Evolutionary conservation across 2,329 filamentous ascomycete species (phyloP), one percentile per base, ranked within the genome.

Genomic region (Bipolaris oryzae): DNA sequence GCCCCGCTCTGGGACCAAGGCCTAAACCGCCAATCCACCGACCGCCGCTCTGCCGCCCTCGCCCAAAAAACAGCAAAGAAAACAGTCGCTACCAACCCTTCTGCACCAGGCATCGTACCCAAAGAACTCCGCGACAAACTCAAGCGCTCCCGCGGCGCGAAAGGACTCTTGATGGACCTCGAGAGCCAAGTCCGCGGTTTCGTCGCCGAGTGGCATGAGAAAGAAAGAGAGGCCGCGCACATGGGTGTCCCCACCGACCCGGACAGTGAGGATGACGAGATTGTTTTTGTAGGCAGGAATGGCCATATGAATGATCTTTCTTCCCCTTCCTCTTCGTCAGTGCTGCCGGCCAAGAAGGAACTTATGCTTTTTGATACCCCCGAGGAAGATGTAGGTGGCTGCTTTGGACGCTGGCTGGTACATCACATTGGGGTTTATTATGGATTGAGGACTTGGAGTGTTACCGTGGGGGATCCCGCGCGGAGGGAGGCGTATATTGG

Each of bases 351-450:
- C 49, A 84, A 85, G 63, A 79, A 81, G 48, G 85, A 89, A 72
- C 87, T 87, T 63, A 81, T 96, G 79, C 84, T 98, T 7, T 92
- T 96, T 74, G 91, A 97, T 75, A 89, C 87, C 43, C 80, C 89
- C 33, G 89, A 87, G 15, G 87, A 89, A 54, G 92, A 93, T 68
- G 87, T 88, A 58, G 85, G 87, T 7, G 90, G 90, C 47, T 85
- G 89, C 3, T 97, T 96, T 79, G 92, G 91, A 64, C 90, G 94
- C 62, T 98, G 93, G 90, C 85, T 98, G 51, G 91, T 96, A 1
- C 93, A 98, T 76, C 90, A 91, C 55, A 93, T 98, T 61, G 94
- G 91, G 9, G 86, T 89, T 38, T 98, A 98, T 76, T 98, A 98
- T 73, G 93, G 92, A 42, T 83, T 97, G 54, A 85, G 87, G 58